Conservation (phyloP, 169 alveolate genomes). For the Eimeria nieschulzi region DNA sequence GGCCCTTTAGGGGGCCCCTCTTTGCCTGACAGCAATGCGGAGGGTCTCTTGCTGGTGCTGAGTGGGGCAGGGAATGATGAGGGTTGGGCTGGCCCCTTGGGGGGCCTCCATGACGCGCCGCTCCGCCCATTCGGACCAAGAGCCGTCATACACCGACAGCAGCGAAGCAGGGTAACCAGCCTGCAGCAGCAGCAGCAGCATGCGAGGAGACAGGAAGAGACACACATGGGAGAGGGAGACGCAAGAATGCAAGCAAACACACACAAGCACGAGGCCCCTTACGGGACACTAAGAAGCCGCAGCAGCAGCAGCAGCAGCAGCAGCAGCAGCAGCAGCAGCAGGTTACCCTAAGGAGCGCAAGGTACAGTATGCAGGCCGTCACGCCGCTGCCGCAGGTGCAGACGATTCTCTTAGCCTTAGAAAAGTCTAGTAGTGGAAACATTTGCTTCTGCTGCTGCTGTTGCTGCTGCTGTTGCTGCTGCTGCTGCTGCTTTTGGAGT, state of each 20-base stretch:
- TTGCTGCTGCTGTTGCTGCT: constrained; percentile 6
- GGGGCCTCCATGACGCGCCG: constrained; percentile 44
- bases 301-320: constrained; percentile 6
- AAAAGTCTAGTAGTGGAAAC: constrained; percentile 3
- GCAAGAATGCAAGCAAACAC: background rate
- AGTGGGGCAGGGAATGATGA: constrained; percentile 18
- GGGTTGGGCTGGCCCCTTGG: constrained; percentile 33
- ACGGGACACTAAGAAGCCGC: background rate
- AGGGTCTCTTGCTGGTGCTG: constrained; percentile 47
- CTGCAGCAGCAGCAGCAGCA: constrained; percentile 35
- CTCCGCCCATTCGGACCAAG: constrained; percentile 62
- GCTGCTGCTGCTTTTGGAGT: constrained; percentile 24
- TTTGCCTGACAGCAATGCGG: background rate
- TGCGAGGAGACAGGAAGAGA: background rate
- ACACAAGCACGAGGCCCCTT: too few species aligned
- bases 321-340: constrained; percentile 40
- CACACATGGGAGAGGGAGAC: background rate
- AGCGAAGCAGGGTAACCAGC: constrained; percentile 25
- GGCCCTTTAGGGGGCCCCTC: background rate
- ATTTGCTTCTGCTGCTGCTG: background rate
- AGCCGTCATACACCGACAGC: constrained; percentile 59
- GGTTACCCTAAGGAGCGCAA: constrained; percentile 49
- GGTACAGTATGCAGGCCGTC: constrained; percentile 43
- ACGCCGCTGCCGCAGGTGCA: constrained; percentile 66
- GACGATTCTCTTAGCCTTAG: constrained; percentile 12